Conservation (phyloP, 2,329 filamentous ascomycete species). For the Drechslerella dactyloides region DNA sequence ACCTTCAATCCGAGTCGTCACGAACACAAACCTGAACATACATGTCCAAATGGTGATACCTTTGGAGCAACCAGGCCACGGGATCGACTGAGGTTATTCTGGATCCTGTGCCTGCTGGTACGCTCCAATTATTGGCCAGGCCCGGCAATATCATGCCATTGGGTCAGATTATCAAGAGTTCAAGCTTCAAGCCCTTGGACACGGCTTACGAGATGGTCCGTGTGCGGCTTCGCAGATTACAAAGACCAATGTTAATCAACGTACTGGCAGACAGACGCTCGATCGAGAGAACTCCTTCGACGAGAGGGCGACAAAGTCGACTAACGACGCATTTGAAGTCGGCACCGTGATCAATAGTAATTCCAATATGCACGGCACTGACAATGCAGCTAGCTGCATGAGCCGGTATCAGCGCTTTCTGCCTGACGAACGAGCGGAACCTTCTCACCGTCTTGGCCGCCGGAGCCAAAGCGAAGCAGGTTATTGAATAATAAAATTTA, state of each 20-base stretch:
- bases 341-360: no score
- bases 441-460: slow-evolving; percentile 38
- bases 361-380: no score
- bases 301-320: no score
- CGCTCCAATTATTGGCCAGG: background rate
- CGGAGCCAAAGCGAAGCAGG: background rate
- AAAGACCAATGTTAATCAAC: background rate
- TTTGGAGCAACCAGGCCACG: background rate
- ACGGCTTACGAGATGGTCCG: slow-evolving; percentile 29
- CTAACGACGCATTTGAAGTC: no score
- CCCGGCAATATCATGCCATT: background rate
- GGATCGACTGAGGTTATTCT: background rate
- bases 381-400: no score
- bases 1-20: background rate
- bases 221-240: slow-evolving; percentile 23
- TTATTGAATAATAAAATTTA: slow-evolving; percentile 10
- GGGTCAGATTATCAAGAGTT: background rate
- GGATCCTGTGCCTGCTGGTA: no score
- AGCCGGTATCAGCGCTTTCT: no score
- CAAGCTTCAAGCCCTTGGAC: slow-evolving; percentile 13
- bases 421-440: slow-evolving; percentile 3
- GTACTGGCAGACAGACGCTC: background rate
- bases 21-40: background rate
- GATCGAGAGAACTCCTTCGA: no score
- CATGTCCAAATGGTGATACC: background rate